A percentile compares a stretch with the other conserved stretches of the same genome.
Conservation (phyloP, 2,329 filamentous ascomycete genomes). For the Talaromyces sp. region DNA sequence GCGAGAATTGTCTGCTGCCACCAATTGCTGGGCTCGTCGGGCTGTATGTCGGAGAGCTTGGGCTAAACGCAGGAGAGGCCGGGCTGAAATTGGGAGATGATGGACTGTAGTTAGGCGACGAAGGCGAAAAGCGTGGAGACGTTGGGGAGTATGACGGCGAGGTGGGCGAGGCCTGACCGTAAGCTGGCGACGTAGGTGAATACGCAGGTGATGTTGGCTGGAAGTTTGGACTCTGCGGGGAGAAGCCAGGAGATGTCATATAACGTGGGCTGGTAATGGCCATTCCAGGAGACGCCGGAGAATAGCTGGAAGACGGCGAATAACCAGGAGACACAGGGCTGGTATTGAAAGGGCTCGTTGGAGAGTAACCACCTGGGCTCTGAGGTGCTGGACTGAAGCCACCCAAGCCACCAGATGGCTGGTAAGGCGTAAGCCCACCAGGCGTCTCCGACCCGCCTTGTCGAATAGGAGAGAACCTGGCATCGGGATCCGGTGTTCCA, state of each 20-base stretch:
- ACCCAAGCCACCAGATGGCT: constrained; percentile 62
- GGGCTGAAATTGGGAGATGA: constrained; percentile 55
- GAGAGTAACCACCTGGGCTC: constrained; percentile 61
- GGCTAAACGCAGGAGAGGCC: constrained; percentile 49
- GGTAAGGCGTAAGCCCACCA: constrained; percentile 60
- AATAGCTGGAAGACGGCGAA: constrained; percentile 62
- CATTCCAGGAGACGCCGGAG: constrained; percentile 69
- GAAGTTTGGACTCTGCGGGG: constrained; percentile 51
- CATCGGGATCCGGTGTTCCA: constrained; percentile 60
- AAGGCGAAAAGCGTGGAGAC: constrained; percentile 54
- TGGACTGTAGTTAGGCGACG: constrained; percentile 58
- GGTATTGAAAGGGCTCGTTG: constrained; percentile 71
- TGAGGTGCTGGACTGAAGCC: constrained; percentile 63
- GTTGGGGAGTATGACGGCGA: constrained; percentile 51
- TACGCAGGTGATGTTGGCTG: constrained; percentile 59
- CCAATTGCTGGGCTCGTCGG: constrained; percentile 49
- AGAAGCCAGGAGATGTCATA: constrained; percentile 51
- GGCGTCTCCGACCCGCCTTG: constrained; percentile 62
- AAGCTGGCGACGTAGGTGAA: constrained; percentile 71
- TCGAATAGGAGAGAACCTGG: constrained; percentile 67
- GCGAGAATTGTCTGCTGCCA: constrained; percentile 37
- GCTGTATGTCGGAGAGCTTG: constrained; percentile 57
- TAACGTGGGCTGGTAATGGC: constrained; percentile 54
- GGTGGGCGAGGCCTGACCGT: constrained; percentile 62
- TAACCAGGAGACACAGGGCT: constrained; percentile 66